Base-by-base conservation (phyloP, 495 filamentous ascomycete genomes). In the Chlorociboria aeruginascens region DNA sequence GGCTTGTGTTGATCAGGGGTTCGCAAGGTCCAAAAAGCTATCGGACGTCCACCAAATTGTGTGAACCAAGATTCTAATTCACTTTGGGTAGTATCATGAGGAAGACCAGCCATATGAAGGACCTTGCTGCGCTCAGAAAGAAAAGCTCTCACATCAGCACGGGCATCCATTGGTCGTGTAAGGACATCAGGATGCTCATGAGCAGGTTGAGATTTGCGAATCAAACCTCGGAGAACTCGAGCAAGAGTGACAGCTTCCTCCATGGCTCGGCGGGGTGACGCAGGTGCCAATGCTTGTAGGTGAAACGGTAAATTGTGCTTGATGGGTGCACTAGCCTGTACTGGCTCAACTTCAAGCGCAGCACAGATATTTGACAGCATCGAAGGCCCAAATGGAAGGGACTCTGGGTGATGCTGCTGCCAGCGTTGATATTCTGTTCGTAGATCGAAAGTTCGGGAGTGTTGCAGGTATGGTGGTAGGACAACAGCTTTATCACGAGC, bases 1-100 rank as follows among this genome's bases (percentile, higher is more conserved):
- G 92, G 92, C 71, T 98, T 98, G 69, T 96, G 90, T 65, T 97
- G 92, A 64, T 98, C 92, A 9, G 92, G 92, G 16, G 92, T 97
- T 36, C 92, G 86, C 44, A 98, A 72, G 14, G 92, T 98, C 90
- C 90, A 98, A 67, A 98, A 98, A 16, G 90, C 90, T 69, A 97
- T 97, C n/a, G 92, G 92, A 13, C 92, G 85, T 37, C 92, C 92
- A 47, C 92, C 90, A 58, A 94, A 98, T 62, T 98, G 92, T 20
- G 92, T 98, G 64, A 96, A 98, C 92, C 92, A 98, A 64, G 87
- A 95, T 69, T 97, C 92, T 32, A 98, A 72, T 66, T 97, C 92
- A 12, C 89, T 95, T 67, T 98, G 92, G 2, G 92, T 98, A 25
- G 92, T 98, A 59, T 98, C 92, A 61, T 98, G 92, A 35, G 92